phyloP scores from a whole-genome alignment of 2,329 filamentous ascomycete species.

The Ophiostoma piceae region DNA sequence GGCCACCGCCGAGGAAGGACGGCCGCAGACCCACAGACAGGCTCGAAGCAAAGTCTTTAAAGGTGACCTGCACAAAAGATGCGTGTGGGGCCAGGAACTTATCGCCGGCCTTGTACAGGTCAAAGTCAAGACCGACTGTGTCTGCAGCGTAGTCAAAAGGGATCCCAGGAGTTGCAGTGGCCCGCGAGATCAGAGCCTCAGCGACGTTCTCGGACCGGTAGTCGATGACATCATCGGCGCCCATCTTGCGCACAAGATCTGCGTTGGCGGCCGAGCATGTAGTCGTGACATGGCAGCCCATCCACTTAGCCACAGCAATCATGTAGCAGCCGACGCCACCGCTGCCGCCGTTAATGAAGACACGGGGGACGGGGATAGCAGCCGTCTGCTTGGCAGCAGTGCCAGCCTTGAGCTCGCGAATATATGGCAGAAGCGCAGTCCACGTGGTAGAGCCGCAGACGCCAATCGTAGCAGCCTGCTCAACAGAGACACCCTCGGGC shows the following conservation, averaged over 20 bases:
- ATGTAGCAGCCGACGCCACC: constrained; percentile 38
- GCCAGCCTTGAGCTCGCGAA: constrained; percentile 13
- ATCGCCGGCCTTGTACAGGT: constrained; percentile 28
- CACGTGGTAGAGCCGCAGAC: constrained; percentile 30
- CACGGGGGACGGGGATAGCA: neutral
- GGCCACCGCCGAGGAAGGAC: constrained; percentile 26
- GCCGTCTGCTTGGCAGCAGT: neutral
- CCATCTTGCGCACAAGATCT: constrained; percentile 34
- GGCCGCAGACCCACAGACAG: constrained; percentile 25
- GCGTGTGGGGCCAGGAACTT: constrained; percentile 27
- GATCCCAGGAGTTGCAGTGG: constrained; percentile 2
- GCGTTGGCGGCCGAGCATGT: constrained; percentile 35
- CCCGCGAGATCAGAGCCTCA: constrained; percentile 20
- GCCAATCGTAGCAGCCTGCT: constrained; percentile 30
- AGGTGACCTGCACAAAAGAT: constrained; percentile 29
- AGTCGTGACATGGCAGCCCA: constrained; percentile 35
- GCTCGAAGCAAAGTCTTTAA: neutral
- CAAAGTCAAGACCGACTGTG: constrained; percentile 27
- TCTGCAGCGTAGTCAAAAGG: constrained; percentile 32
- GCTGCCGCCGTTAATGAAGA: constrained; percentile 37
- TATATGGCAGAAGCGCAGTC: constrained; percentile 27
- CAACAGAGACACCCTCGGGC: constrained; percentile 23
- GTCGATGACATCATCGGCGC: constrained; percentile 38
- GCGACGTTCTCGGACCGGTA: constrained; percentile 31
- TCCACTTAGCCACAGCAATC: constrained; percentile 37